Base-by-base conservation (phyloP, 2,329 filamentous ascomycete genomes). In the Trichoderma cornu-damae region DNA sequence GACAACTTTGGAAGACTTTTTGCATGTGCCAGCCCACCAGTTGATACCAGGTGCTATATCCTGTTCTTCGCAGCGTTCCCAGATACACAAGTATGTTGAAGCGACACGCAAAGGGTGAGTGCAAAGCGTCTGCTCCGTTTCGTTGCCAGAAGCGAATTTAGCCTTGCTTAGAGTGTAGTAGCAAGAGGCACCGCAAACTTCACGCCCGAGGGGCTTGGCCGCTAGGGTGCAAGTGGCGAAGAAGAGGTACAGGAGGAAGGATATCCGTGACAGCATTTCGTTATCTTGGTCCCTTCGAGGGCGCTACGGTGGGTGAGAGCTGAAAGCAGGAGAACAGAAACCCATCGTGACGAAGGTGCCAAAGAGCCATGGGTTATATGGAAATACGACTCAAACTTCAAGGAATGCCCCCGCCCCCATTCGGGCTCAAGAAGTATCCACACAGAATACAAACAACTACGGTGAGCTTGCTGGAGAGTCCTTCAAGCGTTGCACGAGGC, bases 151-250 rank as follows among this genome's bases (percentile, higher is more conserved):
- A 11, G 52, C 47, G 44, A 54, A 64, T 11, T 58, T 62, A 30
- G 52, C 20, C 52, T 62, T 60, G 52, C 55, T 40, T 8, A 64
- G 51, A n/a, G 61, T 46, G 48, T 62, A 60, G 57, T 64, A 64
- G 34, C 62, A 64, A 2, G 62, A 57, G 11, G 58, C 62, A 20
- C 58, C 59, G 56, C 62, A 64, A n/a, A 62, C 59, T 34, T 64
- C 26, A 8, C 49, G 24, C 9, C 60, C 61, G 6, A 63, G 50
- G 12, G 62, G 62, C 59, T 64, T 64, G 47, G 61, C 55, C 14
- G 58, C 61, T 4, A 49, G n/a, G 9, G 53, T 55, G 32, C 59
- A 46, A 35, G 43, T 49, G 6, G 56, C 59, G 12, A 60, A 24
- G 18, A 58, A 24, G 16, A 60, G 59, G 49, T 46, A 56, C 14